Evolutionary conservation across 805 yeast genomes (phyloP).

Genomic region (Ogataea chonburiensis): DNA sequence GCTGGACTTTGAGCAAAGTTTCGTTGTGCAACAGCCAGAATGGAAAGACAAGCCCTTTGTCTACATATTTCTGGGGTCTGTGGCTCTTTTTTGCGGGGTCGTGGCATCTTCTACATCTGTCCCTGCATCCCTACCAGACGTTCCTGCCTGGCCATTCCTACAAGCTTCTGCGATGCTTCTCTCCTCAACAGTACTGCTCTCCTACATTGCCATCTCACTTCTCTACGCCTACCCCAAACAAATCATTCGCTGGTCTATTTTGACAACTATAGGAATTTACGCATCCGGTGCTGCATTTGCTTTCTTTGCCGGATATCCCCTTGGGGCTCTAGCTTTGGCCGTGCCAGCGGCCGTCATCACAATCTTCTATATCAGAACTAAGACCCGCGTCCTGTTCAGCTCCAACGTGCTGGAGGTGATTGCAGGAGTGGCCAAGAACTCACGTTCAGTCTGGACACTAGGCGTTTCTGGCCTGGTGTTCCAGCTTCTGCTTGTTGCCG

Average conservation of each 20-base stretch:
- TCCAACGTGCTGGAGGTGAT: constrained; percentile 34
- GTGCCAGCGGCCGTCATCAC: constrained; percentile 16
- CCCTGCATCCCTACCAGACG: not conserved
- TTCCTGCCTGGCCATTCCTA: not conserved
- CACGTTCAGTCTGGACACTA: constrained; percentile 57
- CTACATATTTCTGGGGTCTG: constrained; percentile 38
- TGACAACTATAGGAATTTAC: not conserved
- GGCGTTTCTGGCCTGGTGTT: constrained; percentile 8
- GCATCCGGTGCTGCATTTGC: constrained; percentile 39
- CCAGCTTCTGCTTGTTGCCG: not conserved
- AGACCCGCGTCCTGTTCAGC: constrained; percentile 28
- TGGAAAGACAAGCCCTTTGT: constrained; percentile 73
- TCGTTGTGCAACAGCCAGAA: constrained; percentile 59
- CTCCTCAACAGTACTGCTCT: not conserved
- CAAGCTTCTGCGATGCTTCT: not conserved
- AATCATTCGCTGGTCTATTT: constrained; percentile 4
- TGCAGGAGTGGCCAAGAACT: constrained; percentile 65
- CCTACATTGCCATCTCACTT: not conserved
- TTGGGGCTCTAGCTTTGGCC: constrained; percentile 65
- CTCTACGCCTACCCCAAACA: constrained; percentile 2
- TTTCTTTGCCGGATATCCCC: constrained; percentile 60
- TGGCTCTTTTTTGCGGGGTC: constrained; percentile 18
- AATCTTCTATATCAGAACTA: constrained; percentile 13
- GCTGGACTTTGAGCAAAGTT: constrained; percentile 61
- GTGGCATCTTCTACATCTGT: not conserved